Percentiles rank a stretch among this genome's conserved stretches.
Conservation (phyloP, 345 rosid species). For the Gossypium arboreum region DNA sequence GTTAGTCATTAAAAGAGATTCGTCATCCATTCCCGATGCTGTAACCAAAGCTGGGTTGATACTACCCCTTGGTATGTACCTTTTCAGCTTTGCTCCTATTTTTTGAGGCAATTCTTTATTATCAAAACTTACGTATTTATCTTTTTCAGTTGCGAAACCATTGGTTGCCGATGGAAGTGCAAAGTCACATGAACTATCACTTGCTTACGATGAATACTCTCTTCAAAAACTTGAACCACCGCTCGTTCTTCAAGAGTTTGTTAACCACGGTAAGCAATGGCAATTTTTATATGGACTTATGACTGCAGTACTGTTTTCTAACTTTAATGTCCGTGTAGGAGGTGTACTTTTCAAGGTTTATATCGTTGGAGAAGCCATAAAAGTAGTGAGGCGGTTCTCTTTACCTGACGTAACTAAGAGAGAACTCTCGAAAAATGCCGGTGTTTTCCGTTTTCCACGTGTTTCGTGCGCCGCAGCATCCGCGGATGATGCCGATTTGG, state of each 20-base stretch:
- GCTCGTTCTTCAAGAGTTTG: conserved; percentile 81
- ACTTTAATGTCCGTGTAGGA: conserved; percentile 38
- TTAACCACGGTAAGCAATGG: conserved; percentile 66
- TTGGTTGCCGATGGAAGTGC: conserved; percentile 77
- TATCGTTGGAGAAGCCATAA: conserved; percentile 79
- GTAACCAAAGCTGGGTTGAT: conserved; percentile 55
- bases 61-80: conserved; percentile 53
- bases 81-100: background rate
- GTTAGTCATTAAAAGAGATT: conserved; percentile 57
- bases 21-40: conserved; percentile 57
- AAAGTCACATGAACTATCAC: conserved; percentile 71
- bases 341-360: conserved; percentile 78
- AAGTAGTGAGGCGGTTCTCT: conserved; percentile 76
- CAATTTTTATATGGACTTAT: background rate
- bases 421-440: conserved; percentile 46
- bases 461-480: conserved; percentile 71
- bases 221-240: conserved; percentile 78
- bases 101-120: background rate
- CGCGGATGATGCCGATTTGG: conserved; percentile 65
- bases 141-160: conserved; percentile 69
- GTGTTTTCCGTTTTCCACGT: conserved; percentile 60
- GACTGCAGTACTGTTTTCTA: background rate
- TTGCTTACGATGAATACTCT: conserved; percentile 60
- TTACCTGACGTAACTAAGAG: conserved; percentile 71
- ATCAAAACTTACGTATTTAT: background rate